A percentile compares a stretch with the other conserved stretches of the same genome.
These are phyloP conservation scores for Pichia sporocuriosa DNA, from an alignment of 805 yeast species.

Conservation along the genomic window DNA sequence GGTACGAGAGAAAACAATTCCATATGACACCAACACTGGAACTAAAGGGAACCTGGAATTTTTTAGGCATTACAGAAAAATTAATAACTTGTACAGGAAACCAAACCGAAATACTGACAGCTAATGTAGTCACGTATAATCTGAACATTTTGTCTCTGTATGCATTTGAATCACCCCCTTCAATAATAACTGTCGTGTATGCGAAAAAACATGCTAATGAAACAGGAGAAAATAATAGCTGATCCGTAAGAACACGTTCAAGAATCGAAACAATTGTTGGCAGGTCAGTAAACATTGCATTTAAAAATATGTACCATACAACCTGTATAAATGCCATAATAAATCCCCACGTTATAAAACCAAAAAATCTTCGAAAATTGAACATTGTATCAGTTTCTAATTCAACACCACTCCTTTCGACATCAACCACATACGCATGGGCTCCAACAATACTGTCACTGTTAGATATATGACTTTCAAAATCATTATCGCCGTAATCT, in stretches of 20 bases:
- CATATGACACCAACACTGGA: conserved; percentile 82
- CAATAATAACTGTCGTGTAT: conserved; percentile 77
- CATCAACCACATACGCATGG: conserved; percentile 8
- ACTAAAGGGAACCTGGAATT: conserved; percentile 85
- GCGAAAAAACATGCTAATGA: conserved; percentile 75
- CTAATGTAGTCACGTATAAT: conserved; percentile 61
- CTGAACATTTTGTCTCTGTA: conserved; percentile 56
- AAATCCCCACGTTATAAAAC: conserved; percentile 86
- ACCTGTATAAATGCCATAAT: conserved; percentile 76
- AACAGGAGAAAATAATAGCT: conserved; percentile 81
- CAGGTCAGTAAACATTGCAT: conserved; percentile 68
- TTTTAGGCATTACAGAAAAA: conserved; percentile 60
- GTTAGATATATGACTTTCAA: neutral
- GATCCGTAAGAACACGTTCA: conserved; percentile 85
- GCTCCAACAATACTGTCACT: conserved; percentile 5
- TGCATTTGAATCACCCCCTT: conserved; percentile 61
- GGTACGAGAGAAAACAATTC: conserved; percentile 87
- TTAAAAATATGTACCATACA: conserved; percentile 82
- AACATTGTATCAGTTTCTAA: conserved; percentile 29
- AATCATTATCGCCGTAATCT: conserved; percentile 27
- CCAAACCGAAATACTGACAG: conserved; percentile 72
- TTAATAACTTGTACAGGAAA: conserved; percentile 75
- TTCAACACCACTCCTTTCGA: neutral
- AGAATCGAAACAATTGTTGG: conserved; percentile 80
- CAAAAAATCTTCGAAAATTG: conserved; percentile 62